Conservation (phyloP, 345 rosid species). For the Iberis pinnata region DNA sequence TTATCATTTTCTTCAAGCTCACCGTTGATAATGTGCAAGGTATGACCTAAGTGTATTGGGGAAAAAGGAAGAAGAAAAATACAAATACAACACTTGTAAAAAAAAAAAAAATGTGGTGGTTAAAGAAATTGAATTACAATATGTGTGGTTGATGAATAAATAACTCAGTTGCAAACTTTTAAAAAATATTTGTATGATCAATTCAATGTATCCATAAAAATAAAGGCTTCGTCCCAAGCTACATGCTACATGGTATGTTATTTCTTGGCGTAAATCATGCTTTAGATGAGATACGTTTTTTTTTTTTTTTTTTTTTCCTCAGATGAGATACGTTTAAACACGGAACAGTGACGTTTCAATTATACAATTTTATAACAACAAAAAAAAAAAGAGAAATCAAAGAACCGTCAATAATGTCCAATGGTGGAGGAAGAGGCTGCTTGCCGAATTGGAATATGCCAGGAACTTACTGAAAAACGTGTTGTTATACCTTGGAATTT, state of each 20-base stretch:
- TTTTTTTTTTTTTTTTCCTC: too few relatives aligned
- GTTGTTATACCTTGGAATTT: constrained; percentile 13
- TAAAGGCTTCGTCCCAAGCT: neutral
- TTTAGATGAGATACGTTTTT: neutral
- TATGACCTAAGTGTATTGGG: neutral
- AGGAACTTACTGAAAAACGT: constrained; percentile 7
- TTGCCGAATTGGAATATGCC: constrained; percentile 23
- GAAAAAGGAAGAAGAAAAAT: neutral
- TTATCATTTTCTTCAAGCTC: constrained; percentile 61
- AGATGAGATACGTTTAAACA: constrained; percentile 4
- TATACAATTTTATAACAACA: neutral
- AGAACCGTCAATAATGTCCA: constrained; percentile 12
- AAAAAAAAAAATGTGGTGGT: constrained; percentile 8
- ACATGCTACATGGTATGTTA: constrained; percentile 14
- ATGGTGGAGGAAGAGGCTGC: constrained; percentile 25
- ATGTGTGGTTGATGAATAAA: constrained; percentile 18
- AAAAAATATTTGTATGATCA: neutral
- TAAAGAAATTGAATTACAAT: neutral
- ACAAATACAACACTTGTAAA: neutral
- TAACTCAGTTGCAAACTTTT: neutral
- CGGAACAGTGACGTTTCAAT: constrained; percentile 8
- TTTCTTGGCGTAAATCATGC: too few relatives aligned
- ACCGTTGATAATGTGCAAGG: constrained; percentile 28
- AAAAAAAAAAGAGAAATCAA: neutral
- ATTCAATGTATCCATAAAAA: too few relatives aligned